Conservation (phyloP, 2,329 filamentous ascomycete species). For the Pyricularia sp. region DNA sequence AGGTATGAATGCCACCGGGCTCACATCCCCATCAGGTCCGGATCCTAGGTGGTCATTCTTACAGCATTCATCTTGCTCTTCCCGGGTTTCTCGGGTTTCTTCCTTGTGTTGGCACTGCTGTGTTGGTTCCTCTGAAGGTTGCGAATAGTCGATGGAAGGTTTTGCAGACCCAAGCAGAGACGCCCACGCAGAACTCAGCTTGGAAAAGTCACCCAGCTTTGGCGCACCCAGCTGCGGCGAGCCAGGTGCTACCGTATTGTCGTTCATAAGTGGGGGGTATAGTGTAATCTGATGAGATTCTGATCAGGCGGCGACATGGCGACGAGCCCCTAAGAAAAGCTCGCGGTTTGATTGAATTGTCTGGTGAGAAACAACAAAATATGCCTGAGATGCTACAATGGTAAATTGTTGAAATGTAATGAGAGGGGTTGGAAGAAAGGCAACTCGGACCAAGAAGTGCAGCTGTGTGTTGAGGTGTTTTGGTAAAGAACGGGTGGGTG, state of each 20-base stretch:
- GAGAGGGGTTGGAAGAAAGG: neutral
- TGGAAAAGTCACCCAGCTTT: neutral
- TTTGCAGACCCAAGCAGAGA: neutral
- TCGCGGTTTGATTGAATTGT: neutral
- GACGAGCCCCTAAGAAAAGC: neutral
- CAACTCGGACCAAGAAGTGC: neutral
- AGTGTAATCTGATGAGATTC: neutral
- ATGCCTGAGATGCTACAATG: neutral
- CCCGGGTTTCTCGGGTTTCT: neutral
- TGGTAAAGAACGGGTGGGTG: neutral
- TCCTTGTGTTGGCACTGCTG: neutral
- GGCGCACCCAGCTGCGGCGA: neutral
- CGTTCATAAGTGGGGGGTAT: neutral
- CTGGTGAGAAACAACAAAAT: neutral
- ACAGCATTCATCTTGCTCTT: neutral
- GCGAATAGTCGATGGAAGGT: neutral
- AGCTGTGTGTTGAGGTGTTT: neutral
- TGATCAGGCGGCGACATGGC: conserved; percentile 1
- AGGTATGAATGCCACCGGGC: neutral
- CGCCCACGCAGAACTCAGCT: neutral
- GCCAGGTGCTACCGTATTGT: neutral
- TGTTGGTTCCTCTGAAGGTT: neutral
- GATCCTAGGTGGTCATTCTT: neutral
- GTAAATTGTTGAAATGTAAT: neutral
- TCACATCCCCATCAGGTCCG: neutral